Evolutionary conservation across 768 basidiomycete species (phyloP), one percentile per base, ranked within the genome.

Genomic region (Neoboletus subvelutipes): DNA sequence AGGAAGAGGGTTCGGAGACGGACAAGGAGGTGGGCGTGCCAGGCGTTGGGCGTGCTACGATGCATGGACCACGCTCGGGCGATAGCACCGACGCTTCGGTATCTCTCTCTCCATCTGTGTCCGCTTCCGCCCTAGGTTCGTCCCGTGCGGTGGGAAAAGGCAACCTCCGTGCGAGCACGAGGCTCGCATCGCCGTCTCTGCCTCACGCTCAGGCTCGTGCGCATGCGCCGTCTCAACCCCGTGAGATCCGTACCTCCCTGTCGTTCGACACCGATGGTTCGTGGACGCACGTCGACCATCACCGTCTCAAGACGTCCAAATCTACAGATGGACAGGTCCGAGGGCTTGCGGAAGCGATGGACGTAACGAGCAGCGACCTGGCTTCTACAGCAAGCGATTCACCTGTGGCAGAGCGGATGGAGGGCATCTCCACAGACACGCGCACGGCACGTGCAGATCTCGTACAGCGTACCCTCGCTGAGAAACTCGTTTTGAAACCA

Each of bases 201-300:
- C 69, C 71, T 42, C 77, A 73, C 17, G 34, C 45, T 10, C 43
- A 45, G 26, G 43, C 26, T 17, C 43, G 43, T 26, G 24, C 15
- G 2, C 56, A 53, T 29, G 42, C 33, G 24, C 45, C 42, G 22
- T 37, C 65, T 71, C 48, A 54, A 12, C 37, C 48, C n/a, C 60
- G 59, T 31, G 63, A 60, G 42, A 54, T 53, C 28, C 55, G 57
- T 5, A 49, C 64, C 3, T 63, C 64, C 5, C 59, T 63, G 20
- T 66, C 68, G 17, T 54, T 71, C 18, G 82, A 82, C 56, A 82
- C 80, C 2, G 85, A 87, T 60, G 76, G 79, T 34, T 84, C 84
- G 5, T 90, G 88, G 88, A 89, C 87, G 22, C 85, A 83, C 54
- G 84, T 90, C n/a, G 80, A 82, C 59, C 73, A 79, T 29, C 75